Evolutionary conservation across 2,329 filamentous ascomycete genomes (phyloP), one percentile per base, ranked within the genome.

Genomic region (Colletotrichum neosansevieriae): DNA sequence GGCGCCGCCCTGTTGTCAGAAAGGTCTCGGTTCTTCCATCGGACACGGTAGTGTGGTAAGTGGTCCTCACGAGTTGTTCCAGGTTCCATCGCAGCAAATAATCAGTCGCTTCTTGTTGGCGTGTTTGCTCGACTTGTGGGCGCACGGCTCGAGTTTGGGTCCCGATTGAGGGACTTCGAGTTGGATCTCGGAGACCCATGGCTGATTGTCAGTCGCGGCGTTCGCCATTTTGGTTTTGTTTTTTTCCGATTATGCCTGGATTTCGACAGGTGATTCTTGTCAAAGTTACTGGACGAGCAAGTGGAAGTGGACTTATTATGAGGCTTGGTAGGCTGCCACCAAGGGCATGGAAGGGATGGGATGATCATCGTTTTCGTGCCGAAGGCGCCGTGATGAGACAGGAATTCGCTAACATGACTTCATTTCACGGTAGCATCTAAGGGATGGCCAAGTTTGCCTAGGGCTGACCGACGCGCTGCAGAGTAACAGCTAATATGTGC

Each of bases 61-160:
- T 24, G 24, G 24, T 24, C 4, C 72, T 19, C 44, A 72, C 67
- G 72, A 70, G 59, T 72, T 71, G 59, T 77, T 78, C 78, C 77
- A 79, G 7, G 78, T 79, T 15, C 78, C 79, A 61, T 81, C 79
- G 38, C 78, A 80, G 66, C 78, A 80, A 49, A 79, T 72, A 42
- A 79, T 66, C 15, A 76, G 56, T 4, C 74, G 71, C 45, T 76
- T 76, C 12, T 40, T 59, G 17, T 71, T 71, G 3, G 61, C 45
- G 2, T 61, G 11, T 9, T 58, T 58, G 17, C n/a, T 36, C 9
- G 67, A 50, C 17, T 12, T 38, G 19, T 71, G 69, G 12, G 69
- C 69, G 24, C 69, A 71, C 13, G 58, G 40, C 2, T 24, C 67
- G 6, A 67, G 29, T 32, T 54, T 12, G 10, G 50, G 29, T 19